Evolutionary conservation across 768 basidiomycete genomes (phyloP).

Genomic region (Mycena capillaripes): DNA sequence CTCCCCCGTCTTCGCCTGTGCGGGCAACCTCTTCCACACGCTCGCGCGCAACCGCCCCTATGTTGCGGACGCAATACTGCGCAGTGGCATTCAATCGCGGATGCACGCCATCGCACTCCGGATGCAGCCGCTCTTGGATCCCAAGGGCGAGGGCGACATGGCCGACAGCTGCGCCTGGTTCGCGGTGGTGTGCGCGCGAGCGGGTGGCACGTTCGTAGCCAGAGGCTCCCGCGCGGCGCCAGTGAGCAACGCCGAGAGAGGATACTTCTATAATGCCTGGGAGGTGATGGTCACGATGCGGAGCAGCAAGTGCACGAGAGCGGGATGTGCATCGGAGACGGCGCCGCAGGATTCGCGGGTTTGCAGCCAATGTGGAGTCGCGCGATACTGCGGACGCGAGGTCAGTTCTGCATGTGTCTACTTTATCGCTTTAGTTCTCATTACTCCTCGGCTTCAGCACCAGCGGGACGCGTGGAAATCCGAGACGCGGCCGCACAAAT

Average conservation of each 20-base stretch:
- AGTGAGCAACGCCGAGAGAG: not conserved
- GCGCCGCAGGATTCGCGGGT: not conserved
- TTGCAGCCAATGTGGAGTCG: not conserved
- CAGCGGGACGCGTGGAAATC: not conserved
- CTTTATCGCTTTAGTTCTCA: too few species aligned
- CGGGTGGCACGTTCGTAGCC: not conserved
- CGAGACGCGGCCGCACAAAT: not conserved
- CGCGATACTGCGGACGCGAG: constrained; percentile 4
- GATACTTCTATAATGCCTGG: not conserved
- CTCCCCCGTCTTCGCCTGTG: not conserved
- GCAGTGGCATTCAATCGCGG: not conserved
- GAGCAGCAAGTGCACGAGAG: not conserved
- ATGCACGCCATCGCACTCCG: not conserved
- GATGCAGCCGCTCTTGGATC: not conserved
- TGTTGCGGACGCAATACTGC: not conserved
- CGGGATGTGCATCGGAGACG: not conserved
- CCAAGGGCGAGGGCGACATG: not conserved
- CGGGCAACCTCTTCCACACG: not conserved
- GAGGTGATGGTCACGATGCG: not conserved
- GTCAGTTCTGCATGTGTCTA: not conserved
- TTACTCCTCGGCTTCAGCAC: not conserved
- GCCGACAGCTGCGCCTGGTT: not conserved
- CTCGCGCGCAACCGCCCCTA: not conserved
- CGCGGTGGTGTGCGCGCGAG: not conserved
- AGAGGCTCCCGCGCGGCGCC: not conserved